Evolutionary conservation across 345 rosid species (phyloP), one percentile per base, ranked within the genome.

Genomic region (Turnera subulata): DNA sequence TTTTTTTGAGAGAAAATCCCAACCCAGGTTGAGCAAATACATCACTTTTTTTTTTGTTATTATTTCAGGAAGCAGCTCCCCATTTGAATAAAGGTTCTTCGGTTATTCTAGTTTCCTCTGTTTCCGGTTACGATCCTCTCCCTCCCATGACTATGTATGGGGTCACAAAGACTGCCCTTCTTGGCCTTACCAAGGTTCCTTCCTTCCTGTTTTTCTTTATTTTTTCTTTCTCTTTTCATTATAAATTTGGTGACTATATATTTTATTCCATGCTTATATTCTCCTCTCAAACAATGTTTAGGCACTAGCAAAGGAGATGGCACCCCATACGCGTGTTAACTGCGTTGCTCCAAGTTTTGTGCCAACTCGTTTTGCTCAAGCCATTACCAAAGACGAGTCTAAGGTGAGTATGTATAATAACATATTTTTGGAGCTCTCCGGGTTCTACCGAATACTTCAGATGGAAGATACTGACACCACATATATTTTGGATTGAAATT

Each of bases 301-400:
- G 99, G 99, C 92, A 21, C 95, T 94, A 48, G 97, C 99, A 47
- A 59, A 67, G 13, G 94, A 87, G 73, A 79, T 93, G 99, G 83
- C 82, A 3, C 96, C 97, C 0, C 61, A 84, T 60, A 82, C 76
- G 29, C 96, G 99, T 37, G 97, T 89, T 26, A 93, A 93, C 50
- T 76, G 83, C 5, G 60, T 93, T 56, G 96, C 95, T 26, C 99
- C 97, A 0, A 97, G 97, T 55, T 85, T 87, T 65, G 95, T 93
- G 5, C 99, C 99, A 29, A 89, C 99, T 7, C 80, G 62, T 62
- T 85, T 89, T 57, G 88, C 92, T 1, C 76, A 69, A 8, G 87
- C 67, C 78, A 64, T 89, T 51, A 78, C 86, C 6, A 66, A 49
- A 49, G 71, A 70, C 25, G 80, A 76, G 1, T 73, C 44, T 17